Evolutionary conservation across 1,284 basidiomycete species (phyloP).

Genomic region (Ganoderma meredithae): DNA sequence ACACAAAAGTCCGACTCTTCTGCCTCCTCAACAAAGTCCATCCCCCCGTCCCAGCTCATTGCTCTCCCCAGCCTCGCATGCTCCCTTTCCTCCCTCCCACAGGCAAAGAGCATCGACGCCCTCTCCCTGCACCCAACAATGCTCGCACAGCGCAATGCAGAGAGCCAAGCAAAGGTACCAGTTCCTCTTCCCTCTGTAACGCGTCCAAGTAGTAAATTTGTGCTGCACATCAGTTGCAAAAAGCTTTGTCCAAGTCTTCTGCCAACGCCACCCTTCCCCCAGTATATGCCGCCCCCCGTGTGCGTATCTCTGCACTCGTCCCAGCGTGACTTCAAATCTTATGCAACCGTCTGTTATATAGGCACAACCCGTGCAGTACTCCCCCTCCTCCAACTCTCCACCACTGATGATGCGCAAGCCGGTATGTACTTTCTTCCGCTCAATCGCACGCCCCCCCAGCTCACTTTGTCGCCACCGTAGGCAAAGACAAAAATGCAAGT

Average conservation of each 20-base stretch:
- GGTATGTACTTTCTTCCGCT: constrained; percentile 33
- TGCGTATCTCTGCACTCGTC: constrained; percentile 27
- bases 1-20: constrained; percentile 41
- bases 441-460: background rate
- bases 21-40: constrained; percentile 35
- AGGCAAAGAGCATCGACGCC: constrained; percentile 70
- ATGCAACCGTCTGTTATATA: constrained; percentile 14
- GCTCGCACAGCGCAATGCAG: constrained; percentile 68
- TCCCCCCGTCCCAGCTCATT: constrained; percentile 57
- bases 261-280: constrained; percentile 29
- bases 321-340: constrained; percentile 15
- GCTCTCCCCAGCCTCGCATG: constrained; percentile 74
- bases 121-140: constrained; percentile 71
- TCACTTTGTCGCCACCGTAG: constrained; percentile 26
- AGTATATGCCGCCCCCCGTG: constrained; percentile 31
- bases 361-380: constrained; percentile 33
- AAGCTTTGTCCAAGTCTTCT: constrained; percentile 41
- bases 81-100: constrained; percentile 69
- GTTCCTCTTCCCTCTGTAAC: background rate
- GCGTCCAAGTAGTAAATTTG: constrained; percentile 27
- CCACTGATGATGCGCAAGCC: constrained; percentile 48
- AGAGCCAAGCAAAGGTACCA: constrained; percentile 76
- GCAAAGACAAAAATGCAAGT: constrained; percentile 40
- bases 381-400: constrained; percentile 38
- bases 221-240: constrained; percentile 37